Evolutionary conservation across 179 eudicot genomes (phyloP), one percentile per base, ranked within the genome.

Genomic region (Vitellaria paradoxa): DNA sequence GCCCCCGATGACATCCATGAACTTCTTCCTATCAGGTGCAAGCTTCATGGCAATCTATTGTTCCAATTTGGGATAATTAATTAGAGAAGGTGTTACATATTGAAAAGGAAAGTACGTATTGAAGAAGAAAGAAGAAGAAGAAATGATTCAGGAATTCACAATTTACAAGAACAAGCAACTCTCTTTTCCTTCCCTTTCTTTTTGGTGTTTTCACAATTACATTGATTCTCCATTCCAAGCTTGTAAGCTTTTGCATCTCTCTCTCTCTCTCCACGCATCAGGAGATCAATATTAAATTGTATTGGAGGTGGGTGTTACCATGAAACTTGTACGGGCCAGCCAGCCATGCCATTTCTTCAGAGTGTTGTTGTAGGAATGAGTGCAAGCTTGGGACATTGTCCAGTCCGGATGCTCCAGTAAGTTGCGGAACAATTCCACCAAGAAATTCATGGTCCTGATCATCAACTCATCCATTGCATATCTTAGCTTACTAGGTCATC

Each of bases 261-360:
- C 9, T 21, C 9, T 21, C 12, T 23, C 40, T 30, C 5, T 49
- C 47, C 5, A 21, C n/a, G 3, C 18, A 18, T 14, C 9, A 74
- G 30, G 46, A 26, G 46, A 30, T 30, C 37, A 30, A 14, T 24
- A 14, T 17, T 63, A 62, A 50, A 30, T 17, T 62, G 9, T 7
- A 49, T 26, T 10, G 9, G 7, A 30, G 50, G 45, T 49, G 42
- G 37, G 37, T 30, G 46, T 76, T 80, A 87, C 90, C 78, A 85
- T 77, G 78, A 92, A 89, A 71, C 86, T 93, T 56, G 97, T 90
- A 77, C 88, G 79, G 65, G 97, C 96, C 65, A 93, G 79, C 98
- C 97, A 93, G 77, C 97, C 97, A 80, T 93, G 97, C 91, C 91
- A 93, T 83, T 90, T 85, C 88, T 90, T 93, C 66, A 93, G 84